A percentile compares a stretch with the other conserved stretches of the same genome.
Evolutionary conservation across 23 red algal species (phyloP).

Genomic region (Gracilaria gracilis): DNA sequence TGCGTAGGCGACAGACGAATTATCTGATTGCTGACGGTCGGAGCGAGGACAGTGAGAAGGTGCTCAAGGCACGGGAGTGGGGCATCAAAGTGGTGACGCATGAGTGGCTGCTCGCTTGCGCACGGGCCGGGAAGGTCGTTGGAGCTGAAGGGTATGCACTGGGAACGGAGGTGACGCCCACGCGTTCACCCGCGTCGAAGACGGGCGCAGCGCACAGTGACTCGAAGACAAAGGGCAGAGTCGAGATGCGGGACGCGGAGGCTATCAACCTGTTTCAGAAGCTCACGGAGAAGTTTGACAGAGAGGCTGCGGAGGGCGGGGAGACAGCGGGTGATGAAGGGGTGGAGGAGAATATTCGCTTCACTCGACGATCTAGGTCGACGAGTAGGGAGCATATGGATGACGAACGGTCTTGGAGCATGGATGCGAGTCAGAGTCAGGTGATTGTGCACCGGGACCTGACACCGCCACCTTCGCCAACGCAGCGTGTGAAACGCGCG

Average conservation of each 20-base stretch:
- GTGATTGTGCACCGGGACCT: constrained; percentile 75
- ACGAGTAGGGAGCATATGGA: constrained; percentile 7
- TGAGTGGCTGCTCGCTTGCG: constrained; percentile 67
- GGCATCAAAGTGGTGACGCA: constrained; percentile 47
- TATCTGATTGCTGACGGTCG: constrained; percentile 48
- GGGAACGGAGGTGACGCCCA: neutral
- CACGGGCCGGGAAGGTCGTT: constrained; percentile 52
- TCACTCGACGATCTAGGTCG: constrained; percentile 24
- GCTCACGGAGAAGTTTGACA: constrained; percentile 30
- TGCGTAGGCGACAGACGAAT: constrained; percentile 32
- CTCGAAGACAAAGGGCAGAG: neutral
- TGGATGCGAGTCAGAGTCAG: constrained; percentile 68
- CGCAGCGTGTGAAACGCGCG: constrained; percentile 4
- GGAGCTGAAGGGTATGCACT: constrained; percentile 28
- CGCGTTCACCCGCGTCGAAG: neutral
- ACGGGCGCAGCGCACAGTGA: neutral
- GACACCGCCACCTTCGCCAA: constrained; percentile 55
- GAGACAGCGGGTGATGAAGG: constrained; percentile 6
- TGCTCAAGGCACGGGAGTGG: constrained; percentile 48
- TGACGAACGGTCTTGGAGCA: constrained; percentile 53
- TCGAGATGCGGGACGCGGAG: constrained; percentile 2
- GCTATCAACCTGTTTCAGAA: constrained; percentile 14
- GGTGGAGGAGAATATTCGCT: neutral
- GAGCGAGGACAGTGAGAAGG: constrained; percentile 21
- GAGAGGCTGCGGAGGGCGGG: neutral